phyloP scores from a whole-genome alignment of 2,329 filamentous ascomycete genomes.

The Monilinia fructicola region DNA sequence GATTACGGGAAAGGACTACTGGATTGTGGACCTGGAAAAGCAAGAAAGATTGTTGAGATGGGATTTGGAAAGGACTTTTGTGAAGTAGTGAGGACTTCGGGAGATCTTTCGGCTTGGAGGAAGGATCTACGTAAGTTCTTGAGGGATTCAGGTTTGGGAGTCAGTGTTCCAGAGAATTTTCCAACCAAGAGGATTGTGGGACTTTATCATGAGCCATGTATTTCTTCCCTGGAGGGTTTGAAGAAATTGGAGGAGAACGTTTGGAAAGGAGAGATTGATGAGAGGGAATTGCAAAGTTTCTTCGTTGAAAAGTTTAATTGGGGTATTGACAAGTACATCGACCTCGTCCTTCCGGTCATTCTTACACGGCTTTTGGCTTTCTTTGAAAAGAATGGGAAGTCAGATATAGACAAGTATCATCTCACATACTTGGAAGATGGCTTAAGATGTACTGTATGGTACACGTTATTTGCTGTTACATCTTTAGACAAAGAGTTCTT shows the following conservation, averaged over 20 bases:
- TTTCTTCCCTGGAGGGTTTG: conserved; percentile 19
- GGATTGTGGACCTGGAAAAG: not conserved
- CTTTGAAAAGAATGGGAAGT: not conserved
- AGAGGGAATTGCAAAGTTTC: conserved; percentile 24
- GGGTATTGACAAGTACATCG: conserved; percentile 24
- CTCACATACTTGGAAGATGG: conserved; percentile 12
- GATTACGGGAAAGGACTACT: conserved; percentile 10
- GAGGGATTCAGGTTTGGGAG: not conserved
- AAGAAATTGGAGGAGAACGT: not conserved
- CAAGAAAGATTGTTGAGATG: not conserved
- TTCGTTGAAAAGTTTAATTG: conserved; percentile 27
- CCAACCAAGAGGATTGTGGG: conserved; percentile 16
- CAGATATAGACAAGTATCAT: not conserved
- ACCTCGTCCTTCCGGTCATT: conserved; percentile 23
- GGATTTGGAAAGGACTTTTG: not conserved
- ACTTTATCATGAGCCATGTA: conserved; percentile 23
- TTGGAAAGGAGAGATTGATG: conserved; percentile 8
- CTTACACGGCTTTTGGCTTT: conserved; percentile 23
- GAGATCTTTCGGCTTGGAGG: conserved; percentile 17
- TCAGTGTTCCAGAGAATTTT: conserved; percentile 24
- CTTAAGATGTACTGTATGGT: not conserved
- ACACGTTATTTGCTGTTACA: not conserved
- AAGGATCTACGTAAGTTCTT: conserved; percentile 17
- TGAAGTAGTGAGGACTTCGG: not conserved
- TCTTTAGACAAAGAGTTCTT: not conserved